Evolutionary conservation across 2,329 filamentous ascomycete species (phyloP).

Genomic region (Phialemoniopsis sp.): DNA sequence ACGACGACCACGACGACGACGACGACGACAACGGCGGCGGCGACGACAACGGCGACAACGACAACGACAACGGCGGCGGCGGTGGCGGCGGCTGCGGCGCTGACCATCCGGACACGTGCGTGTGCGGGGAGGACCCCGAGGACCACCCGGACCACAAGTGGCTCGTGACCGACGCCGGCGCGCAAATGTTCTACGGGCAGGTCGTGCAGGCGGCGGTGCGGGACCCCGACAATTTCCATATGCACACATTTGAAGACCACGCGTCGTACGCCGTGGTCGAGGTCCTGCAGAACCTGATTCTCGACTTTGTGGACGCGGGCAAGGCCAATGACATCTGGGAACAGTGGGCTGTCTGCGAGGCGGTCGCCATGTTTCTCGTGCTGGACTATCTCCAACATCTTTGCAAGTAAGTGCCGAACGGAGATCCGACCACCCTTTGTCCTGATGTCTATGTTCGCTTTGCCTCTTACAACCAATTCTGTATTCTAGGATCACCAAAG

Average conservation of each 20-base stretch:
- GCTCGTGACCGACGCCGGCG: slow-evolving; percentile 23
- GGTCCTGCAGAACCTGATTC: slow-evolving; percentile 33
- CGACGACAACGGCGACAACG: slow-evolving; percentile 4
- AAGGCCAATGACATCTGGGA: slow-evolving; percentile 24
- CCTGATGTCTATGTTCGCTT: too few relatives aligned
- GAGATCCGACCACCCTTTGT: too few relatives aligned
- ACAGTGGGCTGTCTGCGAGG: slow-evolving; percentile 34
- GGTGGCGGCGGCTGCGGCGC: too few relatives aligned
- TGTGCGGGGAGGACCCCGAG: slow-evolving; percentile 21
- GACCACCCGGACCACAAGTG: slow-evolving; percentile 26
- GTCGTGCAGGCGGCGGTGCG: slow-evolving; percentile 15
- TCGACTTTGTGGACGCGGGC: slow-evolving; percentile 26
- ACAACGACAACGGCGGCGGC: slow-evolving; percentile 9
- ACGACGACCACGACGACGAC: slow-evolving; percentile 10
- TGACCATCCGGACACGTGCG: too few relatives aligned
- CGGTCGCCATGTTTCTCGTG: slow-evolving; percentile 21
- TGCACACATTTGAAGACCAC: slow-evolving; percentile 40
- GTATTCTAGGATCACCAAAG: slow-evolving; percentile 9
- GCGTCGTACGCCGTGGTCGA: slow-evolving; percentile 33
- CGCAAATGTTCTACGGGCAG: slow-evolving; percentile 20
- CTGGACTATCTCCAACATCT: slow-evolving; percentile 8
- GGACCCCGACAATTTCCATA: slow-evolving; percentile 30
- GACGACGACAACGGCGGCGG: slow-evolving; percentile 9
- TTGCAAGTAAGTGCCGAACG: slow-evolving; percentile 10
- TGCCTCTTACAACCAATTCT: too few relatives aligned